phyloP scores from a whole-genome alignment of 1,284 basidiomycete species.

The Puccinia hordei region DNA sequence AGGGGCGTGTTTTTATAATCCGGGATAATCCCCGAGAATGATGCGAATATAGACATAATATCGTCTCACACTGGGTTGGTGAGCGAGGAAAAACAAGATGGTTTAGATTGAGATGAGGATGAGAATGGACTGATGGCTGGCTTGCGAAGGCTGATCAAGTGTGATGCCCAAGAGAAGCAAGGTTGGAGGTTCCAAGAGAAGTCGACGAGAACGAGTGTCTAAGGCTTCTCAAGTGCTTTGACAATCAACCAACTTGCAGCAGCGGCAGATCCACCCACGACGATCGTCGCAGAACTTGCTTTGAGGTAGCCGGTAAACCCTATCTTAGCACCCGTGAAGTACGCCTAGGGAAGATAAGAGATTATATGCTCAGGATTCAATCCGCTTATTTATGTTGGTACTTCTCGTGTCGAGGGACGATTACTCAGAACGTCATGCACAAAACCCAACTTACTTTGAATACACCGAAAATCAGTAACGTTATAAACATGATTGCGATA shows the following conservation, averaged over 20 bases:
- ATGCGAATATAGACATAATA: background rate
- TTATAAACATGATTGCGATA: slow-evolving; percentile 35
- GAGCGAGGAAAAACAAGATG: background rate
- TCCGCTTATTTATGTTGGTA: background rate
- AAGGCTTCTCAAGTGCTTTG: slow-evolving; percentile 26
- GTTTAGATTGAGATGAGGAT: background rate
- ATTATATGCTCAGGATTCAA: background rate
- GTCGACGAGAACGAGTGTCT: background rate
- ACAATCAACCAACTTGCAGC: slow-evolving; percentile 47
- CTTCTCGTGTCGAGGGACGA: background rate
- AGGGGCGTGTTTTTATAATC: background rate
- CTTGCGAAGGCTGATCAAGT: background rate
- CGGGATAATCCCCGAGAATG: background rate
- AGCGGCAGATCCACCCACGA: slow-evolving; percentile 44
- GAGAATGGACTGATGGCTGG: background rate
- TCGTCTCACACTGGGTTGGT: background rate
- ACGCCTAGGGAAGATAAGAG: slow-evolving; percentile 15
- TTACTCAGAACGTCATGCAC: background rate
- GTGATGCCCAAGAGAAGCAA: background rate
- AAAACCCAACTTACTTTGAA: slow-evolving; percentile 35
- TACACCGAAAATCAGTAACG: slow-evolving; percentile 40
- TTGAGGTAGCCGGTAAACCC: slow-evolving; percentile 34
- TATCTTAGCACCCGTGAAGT: slow-evolving; percentile 45
- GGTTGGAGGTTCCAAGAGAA: background rate
- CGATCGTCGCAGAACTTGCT: slow-evolving; percentile 36